These are phyloP conservation scores for Vaccinium macrocarpon DNA, from an alignment of 148 eudicot species.

Conservation along the genomic window DNA sequence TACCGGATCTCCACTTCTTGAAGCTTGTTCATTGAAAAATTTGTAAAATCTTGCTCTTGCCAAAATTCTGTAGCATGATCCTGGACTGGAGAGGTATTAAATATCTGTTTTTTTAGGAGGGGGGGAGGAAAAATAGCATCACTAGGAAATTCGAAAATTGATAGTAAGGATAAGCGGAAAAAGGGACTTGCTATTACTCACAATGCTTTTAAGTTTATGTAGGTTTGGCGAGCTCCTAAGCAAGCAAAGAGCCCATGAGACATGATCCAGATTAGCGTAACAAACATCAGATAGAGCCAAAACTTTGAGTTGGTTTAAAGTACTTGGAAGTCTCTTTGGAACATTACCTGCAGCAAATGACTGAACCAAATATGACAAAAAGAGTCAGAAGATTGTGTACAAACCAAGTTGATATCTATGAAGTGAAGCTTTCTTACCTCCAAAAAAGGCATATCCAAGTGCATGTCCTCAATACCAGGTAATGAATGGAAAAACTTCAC, in stretches of 20 bases:
- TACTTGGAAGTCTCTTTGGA: background rate
- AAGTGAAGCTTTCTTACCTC: background rate
- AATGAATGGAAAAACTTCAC: background rate
- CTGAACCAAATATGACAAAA: background rate
- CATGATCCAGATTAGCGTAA: background rate
- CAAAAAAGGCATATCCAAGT: background rate
- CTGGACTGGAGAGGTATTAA: background rate
- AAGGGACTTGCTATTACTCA: background rate
- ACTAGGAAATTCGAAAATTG: background rate
- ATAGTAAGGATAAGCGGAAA: background rate
- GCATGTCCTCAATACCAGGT: conserved; percentile 4
- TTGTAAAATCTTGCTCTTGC: background rate
- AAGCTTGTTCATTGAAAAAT: background rate
- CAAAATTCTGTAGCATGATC: background rate
- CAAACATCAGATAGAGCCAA: background rate
- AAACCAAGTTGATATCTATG: background rate
- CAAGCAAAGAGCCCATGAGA: conserved; percentile 1
- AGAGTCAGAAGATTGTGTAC: background rate
- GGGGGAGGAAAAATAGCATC: background rate
- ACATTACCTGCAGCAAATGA: background rate
- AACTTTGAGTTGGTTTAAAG: background rate
- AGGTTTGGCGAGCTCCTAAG: conserved; percentile 16
- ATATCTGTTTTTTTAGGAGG: background rate
- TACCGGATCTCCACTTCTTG: background rate
- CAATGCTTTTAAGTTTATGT: background rate